These are phyloP conservation scores for Thuja plicata DNA, from an alignment of 83 land plant genomes.

Conservation along the genomic window DNA sequence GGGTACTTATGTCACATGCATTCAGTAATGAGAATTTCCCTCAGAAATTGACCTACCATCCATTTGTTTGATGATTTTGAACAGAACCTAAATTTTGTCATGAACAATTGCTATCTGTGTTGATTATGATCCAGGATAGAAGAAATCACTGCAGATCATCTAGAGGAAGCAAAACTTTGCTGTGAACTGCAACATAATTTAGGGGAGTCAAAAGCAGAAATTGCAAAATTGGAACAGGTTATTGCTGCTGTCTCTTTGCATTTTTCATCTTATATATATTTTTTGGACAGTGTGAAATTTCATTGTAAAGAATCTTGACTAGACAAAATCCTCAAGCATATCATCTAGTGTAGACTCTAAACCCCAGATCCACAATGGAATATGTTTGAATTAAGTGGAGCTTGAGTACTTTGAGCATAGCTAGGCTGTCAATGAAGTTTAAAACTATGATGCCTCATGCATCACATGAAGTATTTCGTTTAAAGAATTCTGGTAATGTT, in stretches of 20 bases:
- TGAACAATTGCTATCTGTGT: background rate
- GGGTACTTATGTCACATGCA: background rate
- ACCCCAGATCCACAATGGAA: background rate
- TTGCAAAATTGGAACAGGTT: conserved; percentile 19
- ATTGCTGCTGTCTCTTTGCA: background rate
- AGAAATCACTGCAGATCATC: conserved; percentile 37
- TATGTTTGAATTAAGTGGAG: background rate
- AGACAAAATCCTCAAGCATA: background rate
- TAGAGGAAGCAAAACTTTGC: conserved; percentile 24
- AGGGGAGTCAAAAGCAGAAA: conserved; percentile 30
- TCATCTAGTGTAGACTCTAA: background rate
- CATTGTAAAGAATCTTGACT: background rate
- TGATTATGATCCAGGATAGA: conserved; percentile 42
- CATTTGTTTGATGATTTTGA: conserved; percentile 9
- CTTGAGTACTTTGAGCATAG: background rate
- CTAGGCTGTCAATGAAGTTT: background rate
- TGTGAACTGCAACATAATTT: conserved; percentile 31
- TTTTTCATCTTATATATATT: background rate
- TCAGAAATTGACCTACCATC: background rate
- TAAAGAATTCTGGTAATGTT: background rate
- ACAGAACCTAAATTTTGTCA: background rate
- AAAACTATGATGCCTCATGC: background rate
- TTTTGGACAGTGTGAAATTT: background rate
- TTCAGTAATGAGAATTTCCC: background rate
- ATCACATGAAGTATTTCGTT: background rate